Evolutionary conservation across 768 basidiomycete species (phyloP), one percentile per base, ranked within the genome.

Genomic region (Macrolepiota dolichaula): DNA sequence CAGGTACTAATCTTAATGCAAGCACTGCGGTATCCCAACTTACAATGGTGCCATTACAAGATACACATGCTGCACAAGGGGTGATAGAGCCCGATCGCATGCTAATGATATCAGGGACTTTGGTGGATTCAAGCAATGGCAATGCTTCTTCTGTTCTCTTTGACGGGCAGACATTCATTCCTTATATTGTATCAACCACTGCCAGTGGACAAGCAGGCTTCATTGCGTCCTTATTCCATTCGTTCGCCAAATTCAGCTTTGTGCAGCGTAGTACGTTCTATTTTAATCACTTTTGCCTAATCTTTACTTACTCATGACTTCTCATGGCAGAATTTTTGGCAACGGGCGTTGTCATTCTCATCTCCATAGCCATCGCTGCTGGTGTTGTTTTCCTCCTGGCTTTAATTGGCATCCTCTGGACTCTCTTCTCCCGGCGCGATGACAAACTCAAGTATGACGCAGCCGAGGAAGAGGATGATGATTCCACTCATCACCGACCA

Each of bases 341-440:
- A 0, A 85, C 86, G 24, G 97, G 96, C 1, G 82, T 98, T 38
- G 94, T 99, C 57, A 98, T 98, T 65, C 82, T 99, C 47, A 95
- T 99, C 66, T 96, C 95, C 1, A 97, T 99, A 64, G 97, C 97
- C 25, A 97, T 98, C 65, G 88, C 92, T 10, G 94, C 95, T 15
- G 97, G 96, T 17, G 85, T 98, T 22, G 90, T 96, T 38, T 96
- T 95, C 82, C 78, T 96, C 0, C 79, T 95, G 35, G 89, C 90
- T 15, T 77, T 96, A 44, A 78, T 94, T 58, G 93, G 93, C 53
- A 90, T 96, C 57, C 74, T 96, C 38, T 92, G 94, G 92, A 89
- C 93, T 2, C 79, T 95, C n/a, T 85, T 94, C 73, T 86, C 90
- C 22, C 82, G 92, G 57, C 82, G 86, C 57, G 93, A 94, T 40